phyloP scores from a whole-genome alignment of 2,329 filamentous ascomycete genomes.

The Nothophaeocryptopus gaeumannii region DNA sequence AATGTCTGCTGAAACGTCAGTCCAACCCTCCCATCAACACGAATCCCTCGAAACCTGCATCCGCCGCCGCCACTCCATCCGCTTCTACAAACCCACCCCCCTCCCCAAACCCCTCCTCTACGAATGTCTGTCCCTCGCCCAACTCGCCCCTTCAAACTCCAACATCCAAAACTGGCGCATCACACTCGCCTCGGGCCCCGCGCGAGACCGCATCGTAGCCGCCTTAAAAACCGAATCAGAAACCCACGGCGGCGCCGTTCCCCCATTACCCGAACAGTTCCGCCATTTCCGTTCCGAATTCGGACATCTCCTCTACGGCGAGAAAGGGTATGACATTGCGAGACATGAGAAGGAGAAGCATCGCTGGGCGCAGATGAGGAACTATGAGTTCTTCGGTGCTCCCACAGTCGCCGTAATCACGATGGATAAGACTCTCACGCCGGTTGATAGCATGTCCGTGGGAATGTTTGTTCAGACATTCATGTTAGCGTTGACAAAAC shows the following conservation, averaged over 20 bases:
- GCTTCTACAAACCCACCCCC: conserved; percentile 14
- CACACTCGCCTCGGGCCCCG: conserved; percentile 17
- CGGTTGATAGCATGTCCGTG: conserved; percentile 24
- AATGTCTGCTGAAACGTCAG: too few relatives aligned
- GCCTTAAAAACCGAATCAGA: conserved; percentile 13
- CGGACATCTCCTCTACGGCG: conserved; percentile 25
- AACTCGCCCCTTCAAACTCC: conserved; percentile 22
- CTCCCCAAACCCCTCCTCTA: conserved; percentile 10
- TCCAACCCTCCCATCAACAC: too few relatives aligned
- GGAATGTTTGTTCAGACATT: conserved; percentile 30
- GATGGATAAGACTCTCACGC: conserved; percentile 20
- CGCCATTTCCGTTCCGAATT: conserved; percentile 24
- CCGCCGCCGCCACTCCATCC: conserved; percentile 14
- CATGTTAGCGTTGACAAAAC: conserved; percentile 23
- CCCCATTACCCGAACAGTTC: conserved; percentile 21
- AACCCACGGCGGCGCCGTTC: conserved; percentile 14
- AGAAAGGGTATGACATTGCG: conserved; percentile 22
- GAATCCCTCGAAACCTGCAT: not conserved
- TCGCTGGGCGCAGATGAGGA: conserved; percentile 18
- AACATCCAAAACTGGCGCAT: conserved; percentile 24
- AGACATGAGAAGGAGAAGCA: conserved; percentile 12
- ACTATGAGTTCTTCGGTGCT: conserved; percentile 27
- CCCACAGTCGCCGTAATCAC: conserved; percentile 21
- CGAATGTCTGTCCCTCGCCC: conserved; percentile 16
- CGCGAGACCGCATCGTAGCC: conserved; percentile 19